These are phyloP conservation scores for Solanum ahanhuiri DNA, from an alignment of 257 asterid species.

Conservation along the genomic window DNA sequence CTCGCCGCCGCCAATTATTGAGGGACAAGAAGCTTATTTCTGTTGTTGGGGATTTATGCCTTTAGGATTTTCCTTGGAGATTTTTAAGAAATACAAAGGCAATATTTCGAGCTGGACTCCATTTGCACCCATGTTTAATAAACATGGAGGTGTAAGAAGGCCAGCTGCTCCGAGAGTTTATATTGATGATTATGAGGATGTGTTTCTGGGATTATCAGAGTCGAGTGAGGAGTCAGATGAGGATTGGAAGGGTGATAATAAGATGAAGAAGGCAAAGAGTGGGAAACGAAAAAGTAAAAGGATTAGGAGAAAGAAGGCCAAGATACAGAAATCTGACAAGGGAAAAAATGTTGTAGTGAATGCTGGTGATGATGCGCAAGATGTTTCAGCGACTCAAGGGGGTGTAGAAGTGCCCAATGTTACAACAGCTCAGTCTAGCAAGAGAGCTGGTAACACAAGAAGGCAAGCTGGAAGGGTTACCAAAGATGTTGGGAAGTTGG, in stretches of 20 bases:
- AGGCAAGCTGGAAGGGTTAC: conserved; percentile 68
- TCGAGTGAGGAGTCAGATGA: conserved; percentile 56
- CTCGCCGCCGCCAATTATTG: conserved; percentile 57
- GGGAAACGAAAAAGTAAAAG: conserved; percentile 17
- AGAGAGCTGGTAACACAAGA: conserved; percentile 39
- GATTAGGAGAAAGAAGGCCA: conserved; percentile 20
- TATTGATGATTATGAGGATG: conserved; percentile 50
- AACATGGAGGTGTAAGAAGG: conserved; percentile 22
- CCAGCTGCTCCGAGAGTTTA: conserved; percentile 44
- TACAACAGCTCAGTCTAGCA: conserved; percentile 29
- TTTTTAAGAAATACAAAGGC: conserved; percentile 29
- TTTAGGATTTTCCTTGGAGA: conserved; percentile 36
- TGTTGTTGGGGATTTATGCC: conserved; percentile 81
- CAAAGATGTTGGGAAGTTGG: conserved; percentile 63
- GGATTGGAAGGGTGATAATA: conserved; percentile 37
- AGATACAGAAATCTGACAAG: conserved; percentile 38
- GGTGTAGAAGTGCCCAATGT: conserved; percentile 32
- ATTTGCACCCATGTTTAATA: conserved; percentile 66
- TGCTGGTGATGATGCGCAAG: conserved; percentile 12
- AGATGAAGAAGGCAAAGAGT: conserved; percentile 17
- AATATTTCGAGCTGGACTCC: conserved; percentile 58
- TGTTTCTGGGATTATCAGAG: conserved; percentile 51
- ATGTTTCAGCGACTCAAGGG: conserved; percentile 27
- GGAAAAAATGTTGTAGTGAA: conserved; percentile 30
- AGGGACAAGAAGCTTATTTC: conserved; percentile 53